Evolutionary conservation across 2,329 filamentous ascomycete species (phyloP), one percentile per base, ranked within the genome.

Genomic region (Fusarium pseudoanthophilum): DNA sequence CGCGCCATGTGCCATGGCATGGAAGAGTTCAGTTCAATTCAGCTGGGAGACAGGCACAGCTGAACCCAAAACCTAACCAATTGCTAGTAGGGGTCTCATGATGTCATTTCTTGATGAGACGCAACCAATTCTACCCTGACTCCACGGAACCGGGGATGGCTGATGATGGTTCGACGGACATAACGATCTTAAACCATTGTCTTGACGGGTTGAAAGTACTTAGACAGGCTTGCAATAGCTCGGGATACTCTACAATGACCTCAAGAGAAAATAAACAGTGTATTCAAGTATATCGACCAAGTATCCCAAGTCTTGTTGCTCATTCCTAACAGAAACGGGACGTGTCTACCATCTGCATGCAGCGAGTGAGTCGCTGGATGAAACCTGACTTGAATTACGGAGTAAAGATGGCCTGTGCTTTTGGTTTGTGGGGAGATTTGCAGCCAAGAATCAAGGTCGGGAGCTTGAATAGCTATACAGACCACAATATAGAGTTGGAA

Each of bases 31-130:
- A 36, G 48, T 43, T 45, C 40, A 42, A 30, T 56, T 36, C 57
- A 28, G 51, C 34, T 52, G 49, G n/a, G 9, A 34, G n/a, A 52
- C 36, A 51, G 52, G 57, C 56, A 48, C 57, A 69, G 67, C 64
- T 74, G 72, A 69, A 58, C 71, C 52, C 48, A 63, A 64, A 67
- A 56, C 61, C 59, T 59, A 69, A 69, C 62, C 28, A 58, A 28
- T 48, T 34, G 46, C 34, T 67, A 55, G 61, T 72, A 67, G 49
- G 72, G 64, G 75, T 73, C 62, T 64, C 63, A 78, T 78, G 77
- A 78, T 78, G 77, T 78, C 77, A 78, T 78, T 11, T 30, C 56
- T 34, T 42, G 58, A 48, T 60, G 59, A 43, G 59, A 46, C 37
- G 63, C 60, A 64, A 39, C 66, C 60, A 69, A 43, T 56, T 69